Evolutionary conservation across 805 yeast genomes (phyloP).

Genomic region (Torulaspora delbrueckii): DNA sequence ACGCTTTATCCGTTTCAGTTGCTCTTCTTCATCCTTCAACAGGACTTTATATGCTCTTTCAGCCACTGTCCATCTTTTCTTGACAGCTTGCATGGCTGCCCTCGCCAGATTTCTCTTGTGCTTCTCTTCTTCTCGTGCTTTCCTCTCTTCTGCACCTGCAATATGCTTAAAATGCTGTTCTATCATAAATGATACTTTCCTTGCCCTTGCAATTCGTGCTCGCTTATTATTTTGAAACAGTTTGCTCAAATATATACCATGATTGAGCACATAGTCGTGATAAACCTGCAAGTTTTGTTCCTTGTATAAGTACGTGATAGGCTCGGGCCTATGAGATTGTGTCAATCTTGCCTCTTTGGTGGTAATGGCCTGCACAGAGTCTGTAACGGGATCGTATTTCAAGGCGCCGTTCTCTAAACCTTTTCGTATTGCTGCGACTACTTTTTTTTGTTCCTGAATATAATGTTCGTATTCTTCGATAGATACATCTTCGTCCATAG

Average conservation of each 20-base stretch:
- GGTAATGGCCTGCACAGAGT: slow-evolving; percentile 40
- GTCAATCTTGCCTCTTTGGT: slow-evolving; percentile 39
- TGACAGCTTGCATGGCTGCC: slow-evolving; percentile 75
- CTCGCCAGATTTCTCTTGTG: slow-evolving; percentile 68
- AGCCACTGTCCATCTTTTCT: slow-evolving; percentile 86
- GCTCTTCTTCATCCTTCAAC: slow-evolving; percentile 74
- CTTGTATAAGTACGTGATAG: slow-evolving; percentile 38
- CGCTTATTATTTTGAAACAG: slow-evolving; percentile 61
- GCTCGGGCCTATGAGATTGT: slow-evolving; percentile 44
- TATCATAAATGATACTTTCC: slow-evolving; percentile 72
- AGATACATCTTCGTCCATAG: slow-evolving; percentile 57
- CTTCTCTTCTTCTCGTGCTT: slow-evolving; percentile 68
- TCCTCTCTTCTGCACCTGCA: slow-evolving; percentile 83
- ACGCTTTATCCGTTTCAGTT: slow-evolving; percentile 72
- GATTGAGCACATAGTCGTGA: slow-evolving; percentile 70
- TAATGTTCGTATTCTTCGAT: slow-evolving; percentile 57
- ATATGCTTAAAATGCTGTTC: slow-evolving; percentile 83
- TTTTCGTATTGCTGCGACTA: slow-evolving; percentile 42
- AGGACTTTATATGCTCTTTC: slow-evolving; percentile 70
- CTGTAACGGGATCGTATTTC: slow-evolving; percentile 40
- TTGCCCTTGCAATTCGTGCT: slow-evolving; percentile 60
- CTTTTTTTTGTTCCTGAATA: slow-evolving; percentile 47
- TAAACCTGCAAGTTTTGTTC: slow-evolving; percentile 45
- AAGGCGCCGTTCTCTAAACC: slow-evolving; percentile 45
- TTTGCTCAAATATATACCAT: slow-evolving; percentile 67